Conservation (phyloP, 1,284 basidiomycete genomes). For the Peniophora sp. region DNA sequence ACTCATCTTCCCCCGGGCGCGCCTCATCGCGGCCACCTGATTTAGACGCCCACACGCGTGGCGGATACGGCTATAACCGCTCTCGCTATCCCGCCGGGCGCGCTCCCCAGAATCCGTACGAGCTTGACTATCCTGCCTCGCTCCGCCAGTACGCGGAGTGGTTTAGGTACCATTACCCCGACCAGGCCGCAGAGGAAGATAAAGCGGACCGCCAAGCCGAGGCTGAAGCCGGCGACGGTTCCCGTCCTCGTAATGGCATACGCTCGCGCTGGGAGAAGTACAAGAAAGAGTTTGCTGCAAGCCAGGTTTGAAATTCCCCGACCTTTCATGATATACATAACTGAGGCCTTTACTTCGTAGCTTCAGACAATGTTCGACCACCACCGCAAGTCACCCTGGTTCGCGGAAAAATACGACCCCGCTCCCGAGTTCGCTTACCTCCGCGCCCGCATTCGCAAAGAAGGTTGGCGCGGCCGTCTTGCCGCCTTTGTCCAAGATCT, state of each 20-base stretch:
- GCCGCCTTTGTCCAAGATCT: conserved; percentile 71
- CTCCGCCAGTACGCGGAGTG: conserved; percentile 86
- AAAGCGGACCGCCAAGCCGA: conserved; percentile 73
- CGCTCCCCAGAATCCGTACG: conserved; percentile 73
- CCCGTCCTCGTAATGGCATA: conserved; percentile 74
- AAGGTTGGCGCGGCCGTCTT: conserved; percentile 72
- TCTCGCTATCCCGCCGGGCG: conserved; percentile 52
- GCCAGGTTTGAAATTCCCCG: conserved; percentile 83
- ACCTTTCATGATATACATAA: conserved; percentile 20
- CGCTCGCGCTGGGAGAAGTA: conserved; percentile 83
- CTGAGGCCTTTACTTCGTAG: conserved; percentile 49
- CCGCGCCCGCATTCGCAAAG: conserved; percentile 69
- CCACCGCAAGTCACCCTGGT: conserved; percentile 89
- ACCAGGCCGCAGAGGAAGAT: conserved; percentile 72
- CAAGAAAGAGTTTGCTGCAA: conserved; percentile 78
- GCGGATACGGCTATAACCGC: conserved; percentile 41
- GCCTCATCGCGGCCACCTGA: conserved; percentile 7
- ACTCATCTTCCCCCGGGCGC: conserved; percentile 5
- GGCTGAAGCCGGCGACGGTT: conserved; percentile 69
- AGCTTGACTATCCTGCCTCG: conserved; percentile 73
- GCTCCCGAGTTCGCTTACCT: conserved; percentile 57
- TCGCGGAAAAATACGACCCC: conserved; percentile 88
- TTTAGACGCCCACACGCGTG: conserved; percentile 57
- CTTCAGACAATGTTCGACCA: conserved; percentile 88
- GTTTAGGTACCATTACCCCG: conserved; percentile 77